These are phyloP conservation scores for Chenopodium album DNA, from an alignment of 148 eudicot species.

Conservation along the genomic window DNA sequence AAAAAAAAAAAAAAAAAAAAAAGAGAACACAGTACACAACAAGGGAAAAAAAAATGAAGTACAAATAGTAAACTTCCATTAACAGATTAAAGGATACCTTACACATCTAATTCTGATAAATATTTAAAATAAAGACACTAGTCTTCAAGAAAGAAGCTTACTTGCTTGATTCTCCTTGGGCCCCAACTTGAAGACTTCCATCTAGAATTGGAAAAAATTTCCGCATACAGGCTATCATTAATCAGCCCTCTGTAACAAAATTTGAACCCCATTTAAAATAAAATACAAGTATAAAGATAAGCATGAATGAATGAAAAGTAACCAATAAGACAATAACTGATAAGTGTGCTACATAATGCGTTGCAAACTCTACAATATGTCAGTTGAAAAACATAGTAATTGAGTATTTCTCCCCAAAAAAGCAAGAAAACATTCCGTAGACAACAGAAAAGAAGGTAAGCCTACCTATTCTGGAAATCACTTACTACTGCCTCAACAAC, in stretches of 20 bases:
- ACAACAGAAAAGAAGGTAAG: not conserved
- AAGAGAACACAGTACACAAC: not conserved
- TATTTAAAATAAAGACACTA: not conserved
- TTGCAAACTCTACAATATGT: not conserved
- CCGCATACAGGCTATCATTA: conserved; percentile 81
- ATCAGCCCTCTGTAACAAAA: conserved; percentile 63
- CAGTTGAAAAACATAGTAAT: not conserved
- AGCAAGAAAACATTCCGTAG: not conserved
- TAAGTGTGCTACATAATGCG: not conserved
- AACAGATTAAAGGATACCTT: not conserved
- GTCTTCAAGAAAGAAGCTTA: conserved; percentile 31
- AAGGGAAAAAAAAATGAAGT: not conserved
- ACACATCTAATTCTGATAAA: not conserved
- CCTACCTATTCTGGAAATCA: conserved; percentile 67
- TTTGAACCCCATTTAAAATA: not conserved
- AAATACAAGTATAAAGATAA: not conserved
- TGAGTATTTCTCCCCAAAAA: not conserved
- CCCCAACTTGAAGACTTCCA: conserved; percentile 93
- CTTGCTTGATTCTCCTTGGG: conserved; percentile 80
- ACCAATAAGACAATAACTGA: not conserved
- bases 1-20: too few species aligned
- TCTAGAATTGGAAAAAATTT: conserved; percentile 72
- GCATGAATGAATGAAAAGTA: not conserved
- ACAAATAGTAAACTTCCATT: not conserved
- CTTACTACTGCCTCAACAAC: conserved; percentile 52